A percentile compares a stretch with the other conserved stretches of the same genome.
These are phyloP conservation scores for Coemansia umbellata DNA, from an alignment of 192 early-diverging fungal species.

Conservation along the genomic window DNA sequence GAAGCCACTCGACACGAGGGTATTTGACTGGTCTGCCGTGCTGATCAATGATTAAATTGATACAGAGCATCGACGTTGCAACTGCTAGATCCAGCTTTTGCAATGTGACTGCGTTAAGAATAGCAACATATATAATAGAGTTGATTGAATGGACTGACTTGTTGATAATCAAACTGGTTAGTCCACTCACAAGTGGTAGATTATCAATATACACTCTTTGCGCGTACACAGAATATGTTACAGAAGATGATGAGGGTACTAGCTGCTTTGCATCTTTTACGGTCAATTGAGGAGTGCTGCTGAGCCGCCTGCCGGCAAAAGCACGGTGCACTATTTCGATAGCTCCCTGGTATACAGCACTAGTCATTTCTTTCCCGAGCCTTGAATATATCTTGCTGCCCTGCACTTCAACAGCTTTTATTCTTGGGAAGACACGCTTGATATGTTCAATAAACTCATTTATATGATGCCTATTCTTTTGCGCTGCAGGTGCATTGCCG, in stretches of 20 bases:
- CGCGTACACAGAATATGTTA: too few relatives aligned
- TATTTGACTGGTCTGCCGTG: neutral
- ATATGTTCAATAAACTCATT: too few relatives aligned
- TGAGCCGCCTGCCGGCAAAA: too few relatives aligned
- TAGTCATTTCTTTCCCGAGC: neutral
- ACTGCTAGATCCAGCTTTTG: neutral
- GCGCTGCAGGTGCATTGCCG: too few relatives aligned
- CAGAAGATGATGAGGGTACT: too few relatives aligned
- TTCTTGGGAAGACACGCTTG: neutral
- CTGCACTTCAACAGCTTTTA: neutral
- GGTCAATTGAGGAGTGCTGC: too few relatives aligned
- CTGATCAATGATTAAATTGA: neutral
- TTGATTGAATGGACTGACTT: neutral
- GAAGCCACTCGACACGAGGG: conserved; percentile 5
- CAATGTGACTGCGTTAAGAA: neutral
- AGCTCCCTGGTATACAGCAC: neutral
- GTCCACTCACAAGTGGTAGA: neutral
- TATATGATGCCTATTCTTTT: too few relatives aligned
- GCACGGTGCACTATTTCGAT: too few relatives aligned
- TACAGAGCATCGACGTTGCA: neutral
- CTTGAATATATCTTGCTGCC: neutral
- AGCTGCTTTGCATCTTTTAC: too few relatives aligned
- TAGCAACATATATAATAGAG: neutral
- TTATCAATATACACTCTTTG: neutral
- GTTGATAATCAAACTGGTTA: neutral